Evolutionary conservation across 1,284 basidiomycete genomes (phyloP).

Genomic region (Cutaneotrichosporon sp.): DNA sequence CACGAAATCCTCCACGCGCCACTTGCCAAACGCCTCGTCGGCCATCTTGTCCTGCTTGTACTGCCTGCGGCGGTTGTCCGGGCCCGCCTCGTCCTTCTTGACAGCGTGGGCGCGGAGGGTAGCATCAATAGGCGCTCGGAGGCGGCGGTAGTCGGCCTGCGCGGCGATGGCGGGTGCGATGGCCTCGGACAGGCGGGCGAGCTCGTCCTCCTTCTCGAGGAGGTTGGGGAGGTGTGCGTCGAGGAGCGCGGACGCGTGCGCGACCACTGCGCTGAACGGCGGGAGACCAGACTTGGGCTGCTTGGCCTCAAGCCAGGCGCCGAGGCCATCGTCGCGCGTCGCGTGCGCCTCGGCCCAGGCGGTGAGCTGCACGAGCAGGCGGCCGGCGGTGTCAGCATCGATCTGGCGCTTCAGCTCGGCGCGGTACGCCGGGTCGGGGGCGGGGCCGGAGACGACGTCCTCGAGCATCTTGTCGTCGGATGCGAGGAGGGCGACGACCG

Average conservation of each 20-base stretch:
- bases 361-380: slow-evolving; percentile 34
- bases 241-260: slow-evolving; percentile 45
- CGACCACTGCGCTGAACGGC: slow-evolving; percentile 25
- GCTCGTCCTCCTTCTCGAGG: slow-evolving; percentile 32
- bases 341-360: slow-evolving; percentile 41
- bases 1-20: slow-evolving; percentile 49
- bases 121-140: slow-evolving; percentile 49
- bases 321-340: slow-evolving; percentile 30
- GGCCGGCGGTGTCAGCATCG: slow-evolving; percentile 37
- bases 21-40: slow-evolving; percentile 47
- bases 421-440: slow-evolving; percentile 46
- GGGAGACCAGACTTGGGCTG: slow-evolving; percentile 14
- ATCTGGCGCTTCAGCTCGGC: slow-evolving; percentile 37
- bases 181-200: slow-evolving; percentile 34
- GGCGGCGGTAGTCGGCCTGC: slow-evolving; percentile 44
- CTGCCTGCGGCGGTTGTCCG: slow-evolving; percentile 5
- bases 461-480: slow-evolving; percentile 30
- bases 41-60: slow-evolving; percentile 18
- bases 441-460: slow-evolving; percentile 34
- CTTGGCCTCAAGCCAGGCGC: slow-evolving; percentile 34
- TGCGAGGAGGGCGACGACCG: slow-evolving; percentile 37
- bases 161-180: slow-evolving; percentile 41
- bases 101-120: slow-evolving; percentile 37
- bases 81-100: slow-evolving; percentile 22
- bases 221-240: slow-evolving; percentile 51